Evolutionary conservation across 257 asterid species (phyloP), one percentile per base, ranked within the genome.

Genomic region (Cinchona pubescens): DNA sequence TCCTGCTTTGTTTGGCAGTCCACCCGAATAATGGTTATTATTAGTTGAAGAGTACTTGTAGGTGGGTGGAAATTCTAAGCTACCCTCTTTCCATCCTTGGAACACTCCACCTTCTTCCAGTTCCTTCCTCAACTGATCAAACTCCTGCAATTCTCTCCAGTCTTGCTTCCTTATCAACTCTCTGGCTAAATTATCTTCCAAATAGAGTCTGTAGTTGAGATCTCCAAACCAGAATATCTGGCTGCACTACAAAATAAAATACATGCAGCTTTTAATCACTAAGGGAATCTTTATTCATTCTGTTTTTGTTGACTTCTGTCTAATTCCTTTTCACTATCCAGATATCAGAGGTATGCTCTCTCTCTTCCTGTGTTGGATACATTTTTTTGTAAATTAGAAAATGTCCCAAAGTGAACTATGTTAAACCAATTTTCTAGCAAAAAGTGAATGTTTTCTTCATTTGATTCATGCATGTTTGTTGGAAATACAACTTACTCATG

Each of bases 201-300:
- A 81, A 84, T 84, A 91, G 68, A 93, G 69, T 79, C 98, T 90
- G 85, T 93, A 93, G 90, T 93, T 93, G 78, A 93, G 97, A 86
- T 93, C 98, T 70, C 98, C 98, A n/a, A 93, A 91, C 98, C 96
- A 93, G 86, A 91, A 93, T 88, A 93, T 89, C 89, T 81, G 91
- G 80, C 98, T 93, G 92, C 74, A 80, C 77, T 76, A 83, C 83
- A 81, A 82, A 75, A 84, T n/a, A 85, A 83, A 30, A 78, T 21
- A 49, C 76, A 76, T 18, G 55, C 78, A 76, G 14, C 35, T 53
- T 78, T 37, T 72, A 32, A 78, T 63, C 59, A 40, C 49, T 30
- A 19, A 62, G 25, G n/a, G 65, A 23, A 58, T 9, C 35, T 71
- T 51, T 23, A 3, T 53, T 51, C 71, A 35, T 23, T 61, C 48